Conservation (phyloP, 2,329 filamentous ascomycete genomes). For the Penicillium sp. region DNA sequence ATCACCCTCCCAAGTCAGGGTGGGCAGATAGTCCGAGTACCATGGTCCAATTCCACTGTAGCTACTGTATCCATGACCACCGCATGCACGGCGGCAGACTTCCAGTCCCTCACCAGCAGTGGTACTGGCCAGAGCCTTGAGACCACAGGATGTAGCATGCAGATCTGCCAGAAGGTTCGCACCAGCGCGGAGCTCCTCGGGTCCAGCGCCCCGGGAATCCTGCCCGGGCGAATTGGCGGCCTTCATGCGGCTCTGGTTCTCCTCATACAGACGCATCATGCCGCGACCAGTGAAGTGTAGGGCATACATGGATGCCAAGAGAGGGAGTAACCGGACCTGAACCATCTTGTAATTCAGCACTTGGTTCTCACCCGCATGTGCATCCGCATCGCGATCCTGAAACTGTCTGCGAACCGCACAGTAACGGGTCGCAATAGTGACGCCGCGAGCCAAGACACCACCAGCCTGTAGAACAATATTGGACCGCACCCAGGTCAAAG, state of each 20-base stretch:
- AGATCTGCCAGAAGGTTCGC: slow-evolving; percentile 70
- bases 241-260: slow-evolving; percentile 68
- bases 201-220: slow-evolving; percentile 59
- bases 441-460: slow-evolving; percentile 68
- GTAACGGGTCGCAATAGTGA: slow-evolving; percentile 75
- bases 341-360: slow-evolving; percentile 82
- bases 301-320: slow-evolving; percentile 73
- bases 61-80: slow-evolving; percentile 72
- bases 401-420: slow-evolving; percentile 74
- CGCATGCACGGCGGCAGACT: slow-evolving; percentile 70
- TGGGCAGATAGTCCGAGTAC: slow-evolving; percentile 75
- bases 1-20: slow-evolving; percentile 71
- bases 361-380: slow-evolving; percentile 64
- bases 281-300: slow-evolving; percentile 74
- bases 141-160: slow-evolving; percentile 72
- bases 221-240: slow-evolving; percentile 44
- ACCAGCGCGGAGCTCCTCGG: slow-evolving; percentile 65
- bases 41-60: slow-evolving; percentile 74
- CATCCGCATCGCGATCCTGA: slow-evolving; percentile 67
- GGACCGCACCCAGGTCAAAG: slow-evolving; percentile 71
- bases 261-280: slow-evolving; percentile 72
- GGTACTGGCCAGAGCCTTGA: slow-evolving; percentile 71
- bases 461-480: slow-evolving; percentile 73
- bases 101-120: slow-evolving; percentile 73
- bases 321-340: slow-evolving; percentile 68